Evolutionary conservation across 176 grass and related monocot genomes (phyloP), one percentile per base, ranked within the genome.

Genomic region (Secale cereale): DNA sequence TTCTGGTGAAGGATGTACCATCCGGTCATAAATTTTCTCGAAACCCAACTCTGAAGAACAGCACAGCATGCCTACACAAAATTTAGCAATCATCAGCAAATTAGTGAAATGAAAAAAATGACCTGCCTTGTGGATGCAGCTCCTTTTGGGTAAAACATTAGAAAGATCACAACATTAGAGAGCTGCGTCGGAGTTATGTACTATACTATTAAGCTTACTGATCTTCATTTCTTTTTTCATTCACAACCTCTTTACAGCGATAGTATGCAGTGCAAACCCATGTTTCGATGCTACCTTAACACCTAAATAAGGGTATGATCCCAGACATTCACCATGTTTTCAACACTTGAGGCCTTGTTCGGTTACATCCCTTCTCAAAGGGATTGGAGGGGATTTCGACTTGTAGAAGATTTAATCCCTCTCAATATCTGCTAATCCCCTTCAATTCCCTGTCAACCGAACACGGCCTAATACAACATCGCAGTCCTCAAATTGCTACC

Each of bases 11-110:
- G 25, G 69, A 19, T 28, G 13, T 97, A 99, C 97, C 94, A 96
- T 99, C 97, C 97, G 5, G 97, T 99, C 97, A 99, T 97, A 90
- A 99, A 99, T 61, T 99, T 99, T 86, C 90, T 97, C 35, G 97
- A 99, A 27, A 97, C 94, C 97, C 97, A 99, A 73, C 97, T 99
- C 86, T 99, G 97, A 80, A 99, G 97, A 92, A 99, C 85, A 85
- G 97, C 90, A 36, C 88, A 94, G 86, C 97, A 99, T 79, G 97
- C 97, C 97, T 99, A 72, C 71, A 85, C 27, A 92, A 78, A 84
- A 74, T 27, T 81, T 48, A 85, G 27, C 65, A 88, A 22, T n/a
- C 20, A 31, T 85, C 23, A 56, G 78, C 45, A 60, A 85, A 65
- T 64, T 71, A 32, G n/a, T 81, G 27, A 79, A 81, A 83, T 14